Conservation (phyloP, 805 yeast species). For the Saccharomyces jurei region DNA sequence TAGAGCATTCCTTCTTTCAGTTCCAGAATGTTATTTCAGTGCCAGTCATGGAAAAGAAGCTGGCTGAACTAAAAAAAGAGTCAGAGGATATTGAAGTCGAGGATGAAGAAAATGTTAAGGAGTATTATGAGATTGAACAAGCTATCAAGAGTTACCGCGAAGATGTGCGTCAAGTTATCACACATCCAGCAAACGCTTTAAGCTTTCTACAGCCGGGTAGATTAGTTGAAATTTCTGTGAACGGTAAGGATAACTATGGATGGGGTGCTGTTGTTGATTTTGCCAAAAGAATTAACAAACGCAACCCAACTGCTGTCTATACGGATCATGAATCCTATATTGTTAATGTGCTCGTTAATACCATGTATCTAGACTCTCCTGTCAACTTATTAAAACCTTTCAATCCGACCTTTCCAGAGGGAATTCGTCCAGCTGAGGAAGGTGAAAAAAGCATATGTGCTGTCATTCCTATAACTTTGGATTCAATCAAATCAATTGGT, state of each 20-base stretch:
- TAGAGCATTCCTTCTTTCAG: slow-evolving; percentile 88
- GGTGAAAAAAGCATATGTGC: slow-evolving; percentile 70
- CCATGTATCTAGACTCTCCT: slow-evolving; percentile 80
- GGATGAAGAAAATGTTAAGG: slow-evolving; percentile 66
- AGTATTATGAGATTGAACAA: slow-evolving; percentile 72
- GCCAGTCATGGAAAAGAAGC: slow-evolving; percentile 68
- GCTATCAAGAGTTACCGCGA: slow-evolving; percentile 63
- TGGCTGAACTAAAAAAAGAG: slow-evolving; percentile 45
- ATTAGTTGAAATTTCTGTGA: slow-evolving; percentile 57
- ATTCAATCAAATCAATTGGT: slow-evolving; percentile 66
- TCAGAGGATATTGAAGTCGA: slow-evolving; percentile 49
- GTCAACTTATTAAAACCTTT: slow-evolving; percentile 67
- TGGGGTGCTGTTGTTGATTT: slow-evolving; percentile 89
- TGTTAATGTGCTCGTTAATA: slow-evolving; percentile 72
- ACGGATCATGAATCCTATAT: slow-evolving; percentile 86
- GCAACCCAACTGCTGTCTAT: slow-evolving; percentile 48
- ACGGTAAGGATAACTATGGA: slow-evolving; percentile 62
- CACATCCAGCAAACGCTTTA: slow-evolving; percentile 83
- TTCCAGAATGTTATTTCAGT: slow-evolving; percentile 90
- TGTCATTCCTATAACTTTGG: slow-evolving; percentile 76
- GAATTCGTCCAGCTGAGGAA: slow-evolving; percentile 72
- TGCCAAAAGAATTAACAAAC: slow-evolving; percentile 58
- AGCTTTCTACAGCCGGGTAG: slow-evolving; percentile 88
- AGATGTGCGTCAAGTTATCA: slow-evolving; percentile 72
- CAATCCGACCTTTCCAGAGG: slow-evolving; percentile 75